A percentile compares a stretch with the other conserved stretches of the same genome.
Evolutionary conservation across 257 asterid species (phyloP).

Genomic region (Plantago ovata): DNA sequence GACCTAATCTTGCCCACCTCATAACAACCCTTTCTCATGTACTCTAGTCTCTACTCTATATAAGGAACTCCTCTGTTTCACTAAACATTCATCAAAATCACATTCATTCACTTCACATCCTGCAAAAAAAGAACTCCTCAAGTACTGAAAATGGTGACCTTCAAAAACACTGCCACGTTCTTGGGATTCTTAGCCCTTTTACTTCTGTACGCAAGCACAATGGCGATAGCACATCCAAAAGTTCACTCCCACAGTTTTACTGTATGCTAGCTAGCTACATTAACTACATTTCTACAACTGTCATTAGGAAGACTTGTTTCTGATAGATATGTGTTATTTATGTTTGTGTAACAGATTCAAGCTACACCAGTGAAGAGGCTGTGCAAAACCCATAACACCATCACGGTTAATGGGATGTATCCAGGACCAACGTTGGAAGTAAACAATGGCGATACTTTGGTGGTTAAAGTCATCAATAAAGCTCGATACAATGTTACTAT

Average conservation of each 20-base stretch:
- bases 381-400: constrained; percentile 65
- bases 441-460: constrained; percentile 73
- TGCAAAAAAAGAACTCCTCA: not conserved
- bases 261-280: constrained; percentile 33
- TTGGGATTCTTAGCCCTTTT: constrained; percentile 28
- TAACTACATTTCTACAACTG: not conserved
- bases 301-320: not conserved
- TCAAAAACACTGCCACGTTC: constrained; percentile 9
- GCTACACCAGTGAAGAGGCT: constrained; percentile 86
- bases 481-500: constrained; percentile 81
- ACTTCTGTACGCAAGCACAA: constrained; percentile 29
- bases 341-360: constrained; percentile 46
- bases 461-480: constrained; percentile 56
- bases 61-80: constrained; percentile 25
- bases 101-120: not conserved
- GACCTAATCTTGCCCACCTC: constrained; percentile 56
- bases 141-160: constrained; percentile 24
- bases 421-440: constrained; percentile 86
- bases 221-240: constrained; percentile 47
- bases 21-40: too few species aligned
- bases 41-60: too few species aligned
- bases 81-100: constrained; percentile 17
- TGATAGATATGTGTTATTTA: not conserved
- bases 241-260: constrained; percentile 59
- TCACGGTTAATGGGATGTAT: constrained; percentile 72